Evolutionary conservation across 257 asterid species (phyloP), one percentile per base, ranked within the genome.

Genomic region (Salvia miltiorrhiza): DNA sequence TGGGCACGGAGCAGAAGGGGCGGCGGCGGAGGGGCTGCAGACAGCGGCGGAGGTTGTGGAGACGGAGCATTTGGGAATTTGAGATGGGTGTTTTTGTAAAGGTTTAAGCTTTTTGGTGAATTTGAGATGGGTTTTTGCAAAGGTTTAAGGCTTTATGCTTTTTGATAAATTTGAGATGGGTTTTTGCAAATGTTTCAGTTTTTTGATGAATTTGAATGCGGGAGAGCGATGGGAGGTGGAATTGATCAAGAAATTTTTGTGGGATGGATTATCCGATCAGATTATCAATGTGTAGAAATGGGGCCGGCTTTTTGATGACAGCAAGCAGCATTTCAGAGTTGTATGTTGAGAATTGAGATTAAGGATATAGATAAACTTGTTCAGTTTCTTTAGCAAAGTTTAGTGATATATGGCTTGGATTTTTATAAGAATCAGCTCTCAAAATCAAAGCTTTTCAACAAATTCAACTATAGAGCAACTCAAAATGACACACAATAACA

Each of bases 1-100:
- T 30, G 74, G 81, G 73, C 1, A 50, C 33, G 5, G 90, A 72
- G 76, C 79, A 79, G 45, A 75, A 82, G 55, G 55, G 79, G 76
- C 79, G 86, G 72, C 78, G 83, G 69, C 68, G 82, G 72, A 67
- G 47, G 73, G 90, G 52, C 68, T 70, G 86, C 37, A 87, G 65
- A 23, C 86, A 77, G 77, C 95, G 95, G 6, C 84, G 56, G 81
- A 84, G 79, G 50, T 70, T 63, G 24, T 44, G 66, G 24, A 70
- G 62, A 10, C 82, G 76, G 73, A 88, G 79, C 98, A 92, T 90
- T 84, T 76, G 79, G 66, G 55, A 57, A 9, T 32, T 63, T 16
- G 13, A 30, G 67, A 33, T 45, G 1, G 81, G 78, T n/a, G 76
- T 57, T 77, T 50, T 69, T 20, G 54, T 19, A 39, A 62, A 53